Base-by-base conservation (phyloP, 345 rosid species). In the Durio zibethinus region DNA sequence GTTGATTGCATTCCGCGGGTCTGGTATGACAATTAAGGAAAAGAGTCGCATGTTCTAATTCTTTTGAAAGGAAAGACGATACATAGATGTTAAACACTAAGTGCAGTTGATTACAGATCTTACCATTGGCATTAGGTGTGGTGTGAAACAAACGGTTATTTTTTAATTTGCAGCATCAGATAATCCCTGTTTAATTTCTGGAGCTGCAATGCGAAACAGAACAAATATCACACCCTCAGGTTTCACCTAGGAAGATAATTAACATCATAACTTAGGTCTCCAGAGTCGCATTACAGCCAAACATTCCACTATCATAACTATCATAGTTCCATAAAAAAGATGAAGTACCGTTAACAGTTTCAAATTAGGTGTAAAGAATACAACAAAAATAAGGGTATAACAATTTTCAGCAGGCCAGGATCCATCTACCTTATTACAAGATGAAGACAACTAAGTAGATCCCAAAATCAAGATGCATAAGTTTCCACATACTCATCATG, bases 61-160 rank as follows among this genome's bases (percentile, higher is more conserved):
- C n/a, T 47, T 78, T 29, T 23, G 63, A 10, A 74, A 31, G 57
- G 12, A 75, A 82, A 80, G 9, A 63, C 20, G 65, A 67, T 1
- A 62, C 11, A 40, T 50, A 48, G 62, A 75, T 40, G 18, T 18
- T 42, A 73, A 73, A 70, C 7, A 84, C 42, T 16, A 63, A 63
- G 56, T 18, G 43, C 10, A 18, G 23, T 2, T 31, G 14, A 50
- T 35, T 33, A 20, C 20, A 82, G 69, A 5, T 72, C 21, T 72
- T 87, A 96, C 99, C 99, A 93, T 93, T 78, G 99, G 98, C 97
- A 93, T 96, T 73, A 96, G 87, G 87, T 96, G 99, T 1, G 99
- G 99, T 42, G 99, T 96, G 82, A 96, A 92, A 87, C 99, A 92
- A 85, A 93, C 91, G 6, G 88, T 92, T 72, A 96, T 77, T 88